Evolutionary conservation across 2,329 filamentous ascomycete species (phyloP).

Genomic region (Cladosporium sp.): DNA sequence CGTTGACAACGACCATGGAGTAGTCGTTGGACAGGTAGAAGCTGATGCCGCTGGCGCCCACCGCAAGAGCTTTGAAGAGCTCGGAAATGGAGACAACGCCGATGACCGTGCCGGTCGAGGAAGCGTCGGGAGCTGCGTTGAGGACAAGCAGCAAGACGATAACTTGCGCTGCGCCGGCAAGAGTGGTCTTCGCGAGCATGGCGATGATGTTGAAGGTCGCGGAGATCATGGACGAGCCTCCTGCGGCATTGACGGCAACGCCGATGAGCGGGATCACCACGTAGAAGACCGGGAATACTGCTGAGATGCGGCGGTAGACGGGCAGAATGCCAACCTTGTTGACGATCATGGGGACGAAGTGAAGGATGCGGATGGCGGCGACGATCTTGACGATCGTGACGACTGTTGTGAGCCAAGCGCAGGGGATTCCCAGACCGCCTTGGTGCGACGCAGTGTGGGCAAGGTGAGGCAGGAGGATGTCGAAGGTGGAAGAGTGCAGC

Average conservation of each 20-base stretch:
- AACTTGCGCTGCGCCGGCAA: conserved; percentile 39
- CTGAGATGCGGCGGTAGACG: conserved; percentile 38
- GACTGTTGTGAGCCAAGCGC: conserved; percentile 39
- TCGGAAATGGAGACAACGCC: conserved; percentile 45
- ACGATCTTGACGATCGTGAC: conserved; percentile 39
- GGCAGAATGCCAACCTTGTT: conserved; percentile 38
- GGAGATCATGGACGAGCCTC: conserved; percentile 27
- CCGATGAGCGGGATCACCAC: conserved; percentile 37
- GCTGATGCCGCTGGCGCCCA: conserved; percentile 41
- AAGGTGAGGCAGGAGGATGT: conserved; percentile 44
- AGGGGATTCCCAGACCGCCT: conserved; percentile 44
- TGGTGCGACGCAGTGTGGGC: conserved; percentile 41
- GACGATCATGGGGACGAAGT: conserved; percentile 34
- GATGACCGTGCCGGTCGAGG: conserved; percentile 43
- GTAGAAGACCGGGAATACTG: conserved; percentile 38
- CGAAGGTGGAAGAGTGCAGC: conserved; percentile 52
- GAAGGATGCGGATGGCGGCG: conserved; percentile 37
- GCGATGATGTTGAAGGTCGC: conserved; percentile 36
- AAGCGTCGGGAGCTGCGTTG: conserved; percentile 44
- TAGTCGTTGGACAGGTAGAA: conserved; percentile 43
- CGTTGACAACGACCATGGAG: conserved; percentile 40
- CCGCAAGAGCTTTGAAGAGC: conserved; percentile 44
- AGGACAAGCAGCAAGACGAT: conserved; percentile 44
- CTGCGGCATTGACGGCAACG: conserved; percentile 31
- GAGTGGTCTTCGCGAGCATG: conserved; percentile 40